These are phyloP conservation scores for Vitis hybrid DNA, from an alignment of 177 flowering plant genomes.

Conservation along the genomic window DNA sequence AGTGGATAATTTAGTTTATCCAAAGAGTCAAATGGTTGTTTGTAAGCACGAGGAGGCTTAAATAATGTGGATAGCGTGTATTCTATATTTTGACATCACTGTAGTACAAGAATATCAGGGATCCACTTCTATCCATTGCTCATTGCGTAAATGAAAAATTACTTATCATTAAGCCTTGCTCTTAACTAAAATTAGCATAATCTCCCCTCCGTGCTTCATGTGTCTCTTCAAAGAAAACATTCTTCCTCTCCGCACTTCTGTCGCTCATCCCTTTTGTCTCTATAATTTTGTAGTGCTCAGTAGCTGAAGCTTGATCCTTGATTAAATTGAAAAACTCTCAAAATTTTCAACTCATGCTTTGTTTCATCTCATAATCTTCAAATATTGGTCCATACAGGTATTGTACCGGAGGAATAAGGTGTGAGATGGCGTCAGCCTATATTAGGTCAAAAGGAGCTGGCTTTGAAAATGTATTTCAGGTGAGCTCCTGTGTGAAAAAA, in stretches of 20 bases:
- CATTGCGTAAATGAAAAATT: not conserved
- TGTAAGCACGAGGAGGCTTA: not conserved
- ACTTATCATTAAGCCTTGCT: not conserved
- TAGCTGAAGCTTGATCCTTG: not conserved
- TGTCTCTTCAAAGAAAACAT: too few relatives aligned
- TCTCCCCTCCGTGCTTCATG: not conserved
- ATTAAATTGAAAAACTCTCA: not conserved
- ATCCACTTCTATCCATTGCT: not conserved
- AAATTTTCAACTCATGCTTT: not conserved
- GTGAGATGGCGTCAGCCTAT: slow-evolving; percentile 99
- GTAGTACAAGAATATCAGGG: not conserved
- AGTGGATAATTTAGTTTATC: not conserved
- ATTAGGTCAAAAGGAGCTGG: slow-evolving; percentile 88
- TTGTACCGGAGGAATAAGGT: slow-evolving; percentile 97
- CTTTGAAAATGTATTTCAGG: slow-evolving; percentile 93
- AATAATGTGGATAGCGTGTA: not conserved
- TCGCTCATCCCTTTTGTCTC: not conserved
- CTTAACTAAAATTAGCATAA: not conserved
- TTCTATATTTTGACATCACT: not conserved
- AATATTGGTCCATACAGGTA: slow-evolving; percentile 52
- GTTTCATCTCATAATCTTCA: not conserved
- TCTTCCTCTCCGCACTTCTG: not conserved
- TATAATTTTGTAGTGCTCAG: not conserved
- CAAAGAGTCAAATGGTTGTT: not conserved
- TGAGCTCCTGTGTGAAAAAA: slow-evolving; percentile 15